Base-by-base conservation (phyloP, 257 asterid species). In the Solanum arcanum region DNA sequence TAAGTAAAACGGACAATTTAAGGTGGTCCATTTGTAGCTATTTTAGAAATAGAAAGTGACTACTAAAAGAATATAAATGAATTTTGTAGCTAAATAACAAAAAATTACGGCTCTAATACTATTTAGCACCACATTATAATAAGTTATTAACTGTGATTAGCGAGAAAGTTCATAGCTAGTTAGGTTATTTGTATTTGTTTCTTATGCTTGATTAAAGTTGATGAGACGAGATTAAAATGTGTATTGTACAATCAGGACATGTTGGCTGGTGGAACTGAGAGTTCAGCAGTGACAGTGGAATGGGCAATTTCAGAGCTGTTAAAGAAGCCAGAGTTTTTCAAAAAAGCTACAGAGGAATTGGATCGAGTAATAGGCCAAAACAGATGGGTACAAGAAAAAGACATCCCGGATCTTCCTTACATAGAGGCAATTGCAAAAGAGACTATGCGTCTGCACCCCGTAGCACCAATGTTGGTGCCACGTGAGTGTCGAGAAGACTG, bases 251-350 rank as follows among this genome's bases (percentile, higher is more conserved):
- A 47, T 5, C 23, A 96, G 99, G 98, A 96, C 75, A 37, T 96
- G 76, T 91, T 96, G 0, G 98, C 98, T 0, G 98, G 98, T 31
- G 99, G 99, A 33, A 96, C 99, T 0, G 98, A 95, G 91, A 96
- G 98, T 90, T 94, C 98, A 0, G 95, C 99, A 0, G 94, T 94
- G 85, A 94, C 98, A 0, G 98, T 94, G 4, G 99, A 96, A 84
- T 96, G 99, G 99, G 99, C 99, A 27, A 88, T 96, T 21, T 91
- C 99, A 1, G 98, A 96, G 89, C 87, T 94, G 35, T 15, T 96
- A 25, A 96, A 92, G 44, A 94, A 90, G 27, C 98, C 99, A 0
- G 91, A 93, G n/a, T 47, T 92, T 27, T 89, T 94, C 83, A 56
- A 88, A 18, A 94, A 88, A 85, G 98, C 98, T 20, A 91, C 91